phyloP scores from a whole-genome alignment of 228 moss, liverwort and hornwort species.

The Sphagnum fallax region DNA sequence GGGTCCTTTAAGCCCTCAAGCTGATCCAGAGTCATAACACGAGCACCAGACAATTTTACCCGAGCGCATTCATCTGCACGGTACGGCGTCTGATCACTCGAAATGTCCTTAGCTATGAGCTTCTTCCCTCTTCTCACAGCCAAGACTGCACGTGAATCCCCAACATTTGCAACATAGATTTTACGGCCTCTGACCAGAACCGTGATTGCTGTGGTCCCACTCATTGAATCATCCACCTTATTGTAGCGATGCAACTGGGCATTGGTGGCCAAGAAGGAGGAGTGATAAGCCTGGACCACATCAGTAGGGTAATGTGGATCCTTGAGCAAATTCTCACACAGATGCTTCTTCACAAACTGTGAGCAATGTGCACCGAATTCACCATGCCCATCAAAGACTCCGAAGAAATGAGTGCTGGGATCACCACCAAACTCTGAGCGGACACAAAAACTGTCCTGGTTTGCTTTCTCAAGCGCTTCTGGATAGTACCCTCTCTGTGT shows the following conservation, averaged over 20 bases:
- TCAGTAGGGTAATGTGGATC: constrained; percentile 80
- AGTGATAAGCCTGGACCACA: constrained; percentile 85
- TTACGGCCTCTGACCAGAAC: constrained; percentile 77
- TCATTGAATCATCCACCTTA: constrained; percentile 92
- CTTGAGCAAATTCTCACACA: constrained; percentile 69
- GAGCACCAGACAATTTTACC: constrained; percentile 71
- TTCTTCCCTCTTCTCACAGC: constrained; percentile 76
- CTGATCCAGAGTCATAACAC: constrained; percentile 92
- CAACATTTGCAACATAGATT: constrained; percentile 91
- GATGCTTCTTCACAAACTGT: constrained; percentile 72
- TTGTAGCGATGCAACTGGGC: constrained; percentile 74
- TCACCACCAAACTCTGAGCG: constrained; percentile 75
- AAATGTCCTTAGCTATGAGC: constrained; percentile 71
- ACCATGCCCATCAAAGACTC: constrained; percentile 94
- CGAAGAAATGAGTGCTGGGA: constrained; percentile 80
- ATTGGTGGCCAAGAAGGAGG: constrained; percentile 76
- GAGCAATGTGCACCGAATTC: constrained; percentile 93
- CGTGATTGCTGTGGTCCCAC: constrained; percentile 91
- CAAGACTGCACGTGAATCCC: constrained; percentile 87
- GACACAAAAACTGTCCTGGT: constrained; percentile 84
- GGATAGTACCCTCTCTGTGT: constrained; percentile 95
- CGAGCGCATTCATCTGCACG: constrained; percentile 82
- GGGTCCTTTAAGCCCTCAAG: constrained; percentile 86
- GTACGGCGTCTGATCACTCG: constrained; percentile 96
- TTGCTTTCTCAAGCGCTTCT: constrained; percentile 84